Conservation (phyloP, 441 rosid species). For the Erysimum pusillum region DNA sequence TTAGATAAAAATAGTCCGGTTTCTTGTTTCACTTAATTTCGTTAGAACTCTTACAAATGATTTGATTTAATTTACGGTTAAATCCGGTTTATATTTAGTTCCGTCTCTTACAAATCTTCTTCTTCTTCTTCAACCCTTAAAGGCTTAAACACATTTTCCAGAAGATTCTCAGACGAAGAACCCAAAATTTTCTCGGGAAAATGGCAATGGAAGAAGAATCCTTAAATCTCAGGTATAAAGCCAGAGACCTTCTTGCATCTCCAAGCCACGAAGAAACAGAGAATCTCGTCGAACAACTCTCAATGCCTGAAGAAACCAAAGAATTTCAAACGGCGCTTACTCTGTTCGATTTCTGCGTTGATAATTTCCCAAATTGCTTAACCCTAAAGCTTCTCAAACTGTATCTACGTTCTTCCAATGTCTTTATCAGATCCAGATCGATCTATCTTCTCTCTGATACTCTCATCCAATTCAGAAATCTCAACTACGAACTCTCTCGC, state of each 20-base stretch:
- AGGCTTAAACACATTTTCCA: neutral
- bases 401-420: neutral
- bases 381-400: neutral
- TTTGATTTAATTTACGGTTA: neutral
- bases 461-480: neutral
- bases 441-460: neutral
- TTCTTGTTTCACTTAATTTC: too few relatives aligned
- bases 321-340: neutral
- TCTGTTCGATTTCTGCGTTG: neutral
- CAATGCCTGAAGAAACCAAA: neutral
- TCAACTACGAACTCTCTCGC: neutral
- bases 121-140: neutral
- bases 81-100: neutral
- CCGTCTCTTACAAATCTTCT: neutral
- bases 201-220: neutral
- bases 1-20: too few relatives aligned
- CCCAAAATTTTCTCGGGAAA: neutral
- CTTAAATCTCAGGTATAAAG: neutral
- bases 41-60: neutral
- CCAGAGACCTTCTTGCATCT: neutral
- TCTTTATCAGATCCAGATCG: neutral
- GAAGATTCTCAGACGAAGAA: neutral
- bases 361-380: neutral
- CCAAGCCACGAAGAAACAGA: neutral
- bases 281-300: neutral